Evolutionary conservation across 345 rosid species (phyloP).

Genomic region (Eucalyptus camaldulensis): DNA sequence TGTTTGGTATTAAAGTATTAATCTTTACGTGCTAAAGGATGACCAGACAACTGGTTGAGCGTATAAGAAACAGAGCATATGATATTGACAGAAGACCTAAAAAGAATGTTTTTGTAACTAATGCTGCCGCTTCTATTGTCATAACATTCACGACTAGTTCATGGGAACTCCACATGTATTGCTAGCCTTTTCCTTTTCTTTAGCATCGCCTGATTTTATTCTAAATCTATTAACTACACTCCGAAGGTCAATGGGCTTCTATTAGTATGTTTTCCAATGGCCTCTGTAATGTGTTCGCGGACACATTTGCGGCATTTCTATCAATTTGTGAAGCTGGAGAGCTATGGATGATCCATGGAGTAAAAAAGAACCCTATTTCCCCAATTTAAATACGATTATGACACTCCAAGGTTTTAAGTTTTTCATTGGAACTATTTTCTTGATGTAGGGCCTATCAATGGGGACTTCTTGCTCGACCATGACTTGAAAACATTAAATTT

Average conservation of each 20-base stretch:
- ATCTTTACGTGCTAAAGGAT: not conserved
- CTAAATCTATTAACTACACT: not conserved
- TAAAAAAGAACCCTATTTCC: no score
- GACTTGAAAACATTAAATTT: not conserved
- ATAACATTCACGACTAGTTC: not conserved
- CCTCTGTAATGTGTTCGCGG: not conserved
- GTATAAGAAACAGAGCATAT: not conserved
- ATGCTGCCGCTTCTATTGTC: not conserved
- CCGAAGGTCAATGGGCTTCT: not conserved
- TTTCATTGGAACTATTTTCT: no score
- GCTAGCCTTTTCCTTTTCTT: not conserved
- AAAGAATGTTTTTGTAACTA: not conserved
- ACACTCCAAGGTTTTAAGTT: no score
- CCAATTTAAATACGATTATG: no score
- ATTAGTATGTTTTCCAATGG: not conserved
- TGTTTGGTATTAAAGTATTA: not conserved
- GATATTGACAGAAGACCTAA: not conserved
- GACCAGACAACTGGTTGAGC: not conserved
- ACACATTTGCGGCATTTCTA: not conserved
- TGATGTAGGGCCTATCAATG: no score
- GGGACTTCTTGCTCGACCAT: not conserved
- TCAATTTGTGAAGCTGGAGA: not conserved
- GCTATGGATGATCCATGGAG: no score
- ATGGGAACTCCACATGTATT: not conserved
- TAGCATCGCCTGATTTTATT: not conserved